These are phyloP conservation scores for Eutrema salsugineum DNA, from an alignment of 441 rosid species.

Conservation along the genomic window DNA sequence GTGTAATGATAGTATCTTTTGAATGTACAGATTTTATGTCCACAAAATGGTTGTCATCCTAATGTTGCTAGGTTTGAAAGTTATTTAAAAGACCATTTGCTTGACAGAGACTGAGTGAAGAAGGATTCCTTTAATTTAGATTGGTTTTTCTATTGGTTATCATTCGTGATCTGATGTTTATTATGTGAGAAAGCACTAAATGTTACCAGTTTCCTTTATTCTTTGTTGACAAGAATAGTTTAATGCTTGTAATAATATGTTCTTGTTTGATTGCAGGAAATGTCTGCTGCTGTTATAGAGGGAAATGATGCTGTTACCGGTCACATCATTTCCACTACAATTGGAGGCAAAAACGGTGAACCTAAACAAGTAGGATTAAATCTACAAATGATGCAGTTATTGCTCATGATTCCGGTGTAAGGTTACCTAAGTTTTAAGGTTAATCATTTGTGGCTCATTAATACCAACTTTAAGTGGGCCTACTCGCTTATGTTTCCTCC, in stretches of 20 bases:
- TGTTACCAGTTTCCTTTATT: not conserved
- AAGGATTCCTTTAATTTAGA: not conserved
- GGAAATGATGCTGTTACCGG: constrained; percentile 60
- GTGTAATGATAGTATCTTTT: constrained; percentile 3
- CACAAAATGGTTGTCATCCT: constrained; percentile 15
- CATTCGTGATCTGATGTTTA: not conserved
- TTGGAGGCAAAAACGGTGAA: constrained; percentile 76
- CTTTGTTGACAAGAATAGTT: not conserved
- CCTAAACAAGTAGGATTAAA: constrained; percentile 50
- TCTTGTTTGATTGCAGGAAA: constrained; percentile 38
- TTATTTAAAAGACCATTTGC: not conserved
- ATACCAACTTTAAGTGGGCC: not conserved
- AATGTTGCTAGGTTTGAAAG: constrained; percentile 11
- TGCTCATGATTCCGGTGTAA: not conserved
- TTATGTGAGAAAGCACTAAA: not conserved
- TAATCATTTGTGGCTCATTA: not conserved
- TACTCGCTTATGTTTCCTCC: not conserved
- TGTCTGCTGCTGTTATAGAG: constrained; percentile 52
- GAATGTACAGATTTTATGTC: not conserved
- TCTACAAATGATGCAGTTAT: not conserved
- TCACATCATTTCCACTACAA: constrained; percentile 63
- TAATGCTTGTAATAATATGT: not conserved
- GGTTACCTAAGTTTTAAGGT: not conserved
- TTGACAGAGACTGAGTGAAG: not conserved
- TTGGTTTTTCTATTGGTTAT: not conserved